Evolutionary conservation across 2,329 filamentous ascomycete species (phyloP), one percentile per base, ranked within the genome.

Genomic region (Aspergillus oerlinghausenensis): DNA sequence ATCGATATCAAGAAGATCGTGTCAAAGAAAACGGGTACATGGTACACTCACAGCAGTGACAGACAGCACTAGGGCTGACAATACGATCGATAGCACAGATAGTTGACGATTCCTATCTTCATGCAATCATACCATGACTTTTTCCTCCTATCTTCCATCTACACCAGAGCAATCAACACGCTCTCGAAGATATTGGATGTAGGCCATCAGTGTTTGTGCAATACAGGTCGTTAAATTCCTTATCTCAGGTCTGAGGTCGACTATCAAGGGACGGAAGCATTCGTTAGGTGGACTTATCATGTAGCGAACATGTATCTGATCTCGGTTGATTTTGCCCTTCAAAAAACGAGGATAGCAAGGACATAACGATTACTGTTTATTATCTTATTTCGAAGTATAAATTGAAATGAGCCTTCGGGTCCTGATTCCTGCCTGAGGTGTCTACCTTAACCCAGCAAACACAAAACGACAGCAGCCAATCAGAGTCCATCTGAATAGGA

Each of bases 401-500:
- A 38, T 38, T 17, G 32, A 7, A 17, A 6, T 38, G 14, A 26
- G 17, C 17, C 32, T 38, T 38, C 5, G 32, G 6, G 4, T 7
- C 4, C 32, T 38, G 14, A 38, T 38, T 38, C 14, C 5, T 38
- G 32, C 32, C 42, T 23, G 42, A 21, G 21, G n/a, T 23, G 3
- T 23, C 21, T 29, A 28, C 11, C 9, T 29, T 10, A 29, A 11
- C 3, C 28, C 25, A 8, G 17, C 17, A 47, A 9, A 17, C 11
- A 32, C 19, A 55, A 17, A 38, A 42, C 48, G 49, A 40, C 4
- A 49, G 54, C 49, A 55, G 40, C 54, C 54, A 55, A 55, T 55
- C 49, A 55, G 23, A 40, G 40, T 40, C 5, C 6, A 21, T 17
- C 14, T 38, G 32, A 17, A 23, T 29, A 23, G 19, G 48, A 49